Percentiles rank a stretch among this genome's conserved stretches.
Conservation (phyloP, 2,329 filamentous ascomycete genomes). For the Fusarium tanahbumbuense region DNA sequence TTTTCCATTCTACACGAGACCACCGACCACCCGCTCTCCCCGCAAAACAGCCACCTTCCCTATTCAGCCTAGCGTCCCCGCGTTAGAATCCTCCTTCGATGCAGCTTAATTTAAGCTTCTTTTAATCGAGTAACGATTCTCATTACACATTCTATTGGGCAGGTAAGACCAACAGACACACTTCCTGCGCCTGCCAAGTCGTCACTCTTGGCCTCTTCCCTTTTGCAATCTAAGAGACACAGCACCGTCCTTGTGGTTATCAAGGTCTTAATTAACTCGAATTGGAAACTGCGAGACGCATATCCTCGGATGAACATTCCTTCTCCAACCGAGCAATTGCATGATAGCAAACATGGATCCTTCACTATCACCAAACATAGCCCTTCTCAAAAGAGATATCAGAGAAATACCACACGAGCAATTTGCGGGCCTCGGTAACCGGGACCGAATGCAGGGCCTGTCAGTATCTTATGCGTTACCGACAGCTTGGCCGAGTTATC, state of each 20-base stretch:
- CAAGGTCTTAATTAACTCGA: not conserved
- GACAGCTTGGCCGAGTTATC: not conserved
- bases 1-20: slow-evolving; percentile 3
- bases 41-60: slow-evolving; percentile 40
- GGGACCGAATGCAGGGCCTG: not conserved
- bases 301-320: not conserved
- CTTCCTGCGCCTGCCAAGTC: not conserved
- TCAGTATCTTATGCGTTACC: not conserved
- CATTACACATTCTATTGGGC: slow-evolving; percentile 8
- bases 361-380: not conserved
- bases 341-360: not conserved
- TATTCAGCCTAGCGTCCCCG: slow-evolving; percentile 23
- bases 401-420: not conserved
- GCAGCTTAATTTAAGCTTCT: slow-evolving; percentile 44
- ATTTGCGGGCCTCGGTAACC: not conserved
- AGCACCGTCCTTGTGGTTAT: not conserved
- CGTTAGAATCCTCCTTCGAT: slow-evolving; percentile 26
- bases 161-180: not conserved
- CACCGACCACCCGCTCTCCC: not conserved
- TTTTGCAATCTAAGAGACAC: not conserved
- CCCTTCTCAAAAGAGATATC: not conserved
- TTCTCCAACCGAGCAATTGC: not conserved
- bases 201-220: not conserved
- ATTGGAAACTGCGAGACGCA: not conserved
- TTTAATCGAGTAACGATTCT: slow-evolving; percentile 7